Evolutionary conservation across 305 asterid species (phyloP).

Genomic region (Striga hermonthica): DNA sequence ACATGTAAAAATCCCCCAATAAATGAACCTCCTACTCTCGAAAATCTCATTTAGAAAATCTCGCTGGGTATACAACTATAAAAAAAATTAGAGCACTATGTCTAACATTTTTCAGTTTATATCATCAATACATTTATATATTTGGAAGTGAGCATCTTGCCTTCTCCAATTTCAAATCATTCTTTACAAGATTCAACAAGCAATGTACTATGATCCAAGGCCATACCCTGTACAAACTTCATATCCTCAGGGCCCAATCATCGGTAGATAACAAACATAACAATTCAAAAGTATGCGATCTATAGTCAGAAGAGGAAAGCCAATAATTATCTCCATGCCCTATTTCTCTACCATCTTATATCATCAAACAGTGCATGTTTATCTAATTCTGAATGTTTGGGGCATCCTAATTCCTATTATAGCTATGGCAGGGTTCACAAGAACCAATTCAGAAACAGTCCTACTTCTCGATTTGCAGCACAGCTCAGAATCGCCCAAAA

Average conservation of each 20-base stretch:
- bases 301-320: slow-evolving; percentile 6
- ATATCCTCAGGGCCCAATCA: not conserved
- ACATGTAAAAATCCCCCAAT: not conserved
- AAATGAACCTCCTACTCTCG: slow-evolving; percentile 14
- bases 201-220: not conserved
- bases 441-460: slow-evolving; percentile 15
- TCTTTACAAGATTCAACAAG: not conserved
- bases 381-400: too few relatives aligned
- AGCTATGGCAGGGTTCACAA: not conserved
- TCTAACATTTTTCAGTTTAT: slow-evolving; percentile 5
- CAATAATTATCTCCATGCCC: slow-evolving; percentile 10
- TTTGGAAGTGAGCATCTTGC: slow-evolving; percentile 10
- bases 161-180: not conserved
- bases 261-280: slow-evolving; percentile 8
- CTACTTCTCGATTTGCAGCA: slow-evolving; percentile 5
- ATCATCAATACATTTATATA: not conserved
- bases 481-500: not conserved
- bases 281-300: slow-evolving; percentile 14
- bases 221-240: slow-evolving; percentile 2
- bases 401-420: not conserved
- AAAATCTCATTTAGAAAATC: slow-evolving; percentile 9
- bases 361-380: not conserved
- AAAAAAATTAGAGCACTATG: not conserved
- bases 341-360: not conserved
- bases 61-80: not conserved